Evolutionary conservation across 805 yeast species (phyloP), one percentile per base, ranked within the genome.

Genomic region (Cyberlindnera mrakii): DNA sequence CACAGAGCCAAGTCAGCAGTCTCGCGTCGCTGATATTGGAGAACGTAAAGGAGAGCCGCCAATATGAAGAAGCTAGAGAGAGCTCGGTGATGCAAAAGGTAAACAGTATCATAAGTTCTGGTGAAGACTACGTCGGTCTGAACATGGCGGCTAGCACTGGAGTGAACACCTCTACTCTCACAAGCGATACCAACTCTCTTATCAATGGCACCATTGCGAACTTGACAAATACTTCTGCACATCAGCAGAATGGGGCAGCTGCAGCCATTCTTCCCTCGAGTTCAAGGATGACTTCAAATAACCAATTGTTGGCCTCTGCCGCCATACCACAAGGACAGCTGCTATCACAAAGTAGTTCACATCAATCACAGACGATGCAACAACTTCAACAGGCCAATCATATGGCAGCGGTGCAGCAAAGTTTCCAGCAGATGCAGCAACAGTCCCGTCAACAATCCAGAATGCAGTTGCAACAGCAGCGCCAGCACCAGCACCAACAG

Each of bases 1-100:
- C 54, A n/a, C 59, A 55, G 18, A 39, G 35, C 10, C 62, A 58
- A 33, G 44, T 58, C 18, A 46, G 54, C 10, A 43, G 47, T 23
- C 41, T 58, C 19, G 59, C 58, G 6, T 46, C 52, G 3, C 35
- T 58, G 30, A 36, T 58, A 13, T 34, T 52, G 14, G 62, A 58
- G 29, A 42, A 46, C n/a, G 41, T 52, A 18, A 58, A 58, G 35
- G 60, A 56, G 30, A 50, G 47, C 30, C 47, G 57, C n/a, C 52
- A 48, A 7, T 45, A 43, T 27, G 57, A 55, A 30, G 62, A 58
- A 34, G 46, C 43, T 10, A 40, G 54, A 11, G 60, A 58, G 39
- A 40, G 42, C 16, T 47, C 35, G 15, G 40, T 56, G n/a, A 30
- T 54, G 16, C 57, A 55, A 17, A 52, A 52, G 41, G 47, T 58